Percentiles rank a stretch among this genome's conserved stretches.
Conservation (phyloP, 2,329 filamentous ascomycete genomes). For the Penicillium griseofulvum region DNA sequence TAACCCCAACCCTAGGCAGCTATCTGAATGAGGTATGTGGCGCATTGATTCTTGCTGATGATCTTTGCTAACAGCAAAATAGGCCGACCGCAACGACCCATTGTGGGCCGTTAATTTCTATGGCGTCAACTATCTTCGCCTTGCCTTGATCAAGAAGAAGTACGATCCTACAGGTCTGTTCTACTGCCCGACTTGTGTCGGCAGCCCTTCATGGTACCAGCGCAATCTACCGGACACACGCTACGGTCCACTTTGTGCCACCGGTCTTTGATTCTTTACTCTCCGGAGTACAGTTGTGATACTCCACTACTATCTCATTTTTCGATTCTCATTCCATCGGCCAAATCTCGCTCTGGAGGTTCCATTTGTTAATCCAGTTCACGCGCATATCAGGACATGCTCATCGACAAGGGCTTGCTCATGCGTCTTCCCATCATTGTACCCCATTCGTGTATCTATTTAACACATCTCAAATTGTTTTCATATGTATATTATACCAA, state of each 20-base stretch:
- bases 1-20: conserved; percentile 34
- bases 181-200: neutral
- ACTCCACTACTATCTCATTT: too few species aligned
- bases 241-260: conserved; percentile 9
- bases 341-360: too few species aligned
- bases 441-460: too few species aligned
- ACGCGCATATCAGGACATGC: too few species aligned
- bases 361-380: too few species aligned
- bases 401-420: too few species aligned
- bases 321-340: too few species aligned
- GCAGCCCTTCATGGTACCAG: conserved; percentile 1
- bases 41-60: neutral
- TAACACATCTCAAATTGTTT: too few species aligned
- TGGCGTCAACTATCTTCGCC: neutral
- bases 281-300: neutral
- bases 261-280: neutral
- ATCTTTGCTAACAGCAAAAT: neutral
- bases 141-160: neutral
- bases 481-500: too few species aligned
- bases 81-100: conserved; percentile 19
- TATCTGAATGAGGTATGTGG: conserved; percentile 38
- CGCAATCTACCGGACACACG: neutral
- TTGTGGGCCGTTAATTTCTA: conserved; percentile 2
- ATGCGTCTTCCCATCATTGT: too few species aligned
- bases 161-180: neutral